Base-by-base conservation (phyloP, 2,329 filamentous ascomycete species). In the Plectosphaerella sp. region DNA sequence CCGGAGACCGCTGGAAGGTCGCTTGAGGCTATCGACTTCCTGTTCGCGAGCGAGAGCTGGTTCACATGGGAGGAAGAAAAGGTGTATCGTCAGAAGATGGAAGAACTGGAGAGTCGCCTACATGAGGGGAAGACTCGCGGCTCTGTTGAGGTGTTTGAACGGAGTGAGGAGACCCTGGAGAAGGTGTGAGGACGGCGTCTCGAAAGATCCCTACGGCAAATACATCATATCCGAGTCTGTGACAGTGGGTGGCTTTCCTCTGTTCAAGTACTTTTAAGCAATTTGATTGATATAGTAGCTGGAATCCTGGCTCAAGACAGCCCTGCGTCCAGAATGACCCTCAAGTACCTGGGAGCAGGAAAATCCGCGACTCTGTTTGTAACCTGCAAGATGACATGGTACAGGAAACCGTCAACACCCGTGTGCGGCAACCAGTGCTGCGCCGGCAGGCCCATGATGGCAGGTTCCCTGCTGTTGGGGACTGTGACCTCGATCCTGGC, bases 41-140 rank as follows among this genome's bases (percentile, higher is more conserved):
- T 64, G 36, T 65, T 65, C 51, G 59, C 62, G 10, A 52, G 49
- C 36, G 48, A 59, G 45, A 60, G 51, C 36, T 48, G 52, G 20
- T 64, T 55, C 50, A 57, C 55, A 16, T 63, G 62, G 61, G 57
- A 64, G 7, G 61, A 54, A 12, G 61, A 63, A 41, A 55, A 53
- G 45, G 41, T 43, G 41, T 43, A 43, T 20, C 41, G 16, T 8
- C 41, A 43, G 41, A 43, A 43, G 41, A 43, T 43, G 41, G 41
- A 16, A 8, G 41, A 43, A 18, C 41, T 43, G 41, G 41, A 43
- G 41, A 43, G 16, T 20, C 41, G 41, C n/a, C 41, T 43, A 12
- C n/a, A 20, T 12, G n/a, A 43, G 3, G 10, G 18, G n/a, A 43
- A 43, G 18, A 18, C 16, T 18, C 5, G 18, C 41, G 16, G 11